Conservation (phyloP, 2,329 filamentous ascomycete genomes). For the Amauroascus niger region DNA sequence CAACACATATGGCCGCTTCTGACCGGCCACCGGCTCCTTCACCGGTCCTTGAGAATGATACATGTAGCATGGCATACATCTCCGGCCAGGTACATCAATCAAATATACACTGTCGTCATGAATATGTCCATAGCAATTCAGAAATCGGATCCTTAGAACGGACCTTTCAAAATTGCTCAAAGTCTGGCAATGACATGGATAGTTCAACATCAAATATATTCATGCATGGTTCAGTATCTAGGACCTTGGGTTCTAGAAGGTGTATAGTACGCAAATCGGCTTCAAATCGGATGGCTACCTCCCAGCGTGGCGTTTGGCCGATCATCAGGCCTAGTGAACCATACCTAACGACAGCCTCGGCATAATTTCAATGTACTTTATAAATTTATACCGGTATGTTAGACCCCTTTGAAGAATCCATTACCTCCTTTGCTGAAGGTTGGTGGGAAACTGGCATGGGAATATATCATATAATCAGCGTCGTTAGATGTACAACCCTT, state of each 20-base stretch:
- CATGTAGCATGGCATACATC: constrained; percentile 28
- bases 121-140: constrained; percentile 24
- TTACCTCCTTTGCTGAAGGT: neutral
- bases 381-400: neutral
- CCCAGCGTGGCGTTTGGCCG: constrained; percentile 16
- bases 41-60: constrained; percentile 23
- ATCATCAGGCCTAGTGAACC: constrained; percentile 19
- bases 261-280: constrained; percentile 7
- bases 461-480: constrained; percentile 19
- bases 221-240: constrained; percentile 9
- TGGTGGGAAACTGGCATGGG: constrained; percentile 27
- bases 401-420: constrained; percentile 12
- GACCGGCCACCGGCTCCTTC: constrained; percentile 19
- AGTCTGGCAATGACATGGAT: constrained; percentile 19
- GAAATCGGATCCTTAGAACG: constrained; percentile 13
- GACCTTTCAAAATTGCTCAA: constrained; percentile 18
- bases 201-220: constrained; percentile 20
- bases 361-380: constrained; percentile 35
- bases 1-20: constrained; percentile 22
- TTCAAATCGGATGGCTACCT: constrained; percentile 24
- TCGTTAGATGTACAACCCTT: constrained; percentile 28
- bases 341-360: constrained; percentile 37
- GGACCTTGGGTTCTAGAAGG: neutral
- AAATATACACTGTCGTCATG: constrained; percentile 24
- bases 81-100: constrained; percentile 25